phyloP scores from a whole-genome alignment of 352 stramenopile species.

The Pythium phragmiticola region DNA sequence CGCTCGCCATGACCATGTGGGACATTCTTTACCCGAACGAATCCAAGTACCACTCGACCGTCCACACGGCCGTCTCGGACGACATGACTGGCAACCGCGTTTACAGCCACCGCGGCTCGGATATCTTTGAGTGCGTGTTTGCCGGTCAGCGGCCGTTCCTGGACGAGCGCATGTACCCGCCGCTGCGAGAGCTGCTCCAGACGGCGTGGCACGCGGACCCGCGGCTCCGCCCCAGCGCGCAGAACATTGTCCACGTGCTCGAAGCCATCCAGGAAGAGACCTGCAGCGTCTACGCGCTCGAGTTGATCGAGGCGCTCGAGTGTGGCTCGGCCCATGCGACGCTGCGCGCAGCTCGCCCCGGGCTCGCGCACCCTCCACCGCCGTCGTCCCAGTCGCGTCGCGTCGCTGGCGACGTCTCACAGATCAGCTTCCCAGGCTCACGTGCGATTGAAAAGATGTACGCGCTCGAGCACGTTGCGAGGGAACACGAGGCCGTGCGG shows the following conservation, averaged over 20 bases:
- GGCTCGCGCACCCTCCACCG: neutral
- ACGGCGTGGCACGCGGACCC: conserved; percentile 31
- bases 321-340: conserved; percentile 11
- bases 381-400: neutral
- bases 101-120: conserved; percentile 15
- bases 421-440: conserved; percentile 30
- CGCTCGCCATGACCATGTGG: conserved; percentile 54
- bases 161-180: conserved; percentile 21
- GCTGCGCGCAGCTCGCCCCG: neutral
- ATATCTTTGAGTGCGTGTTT: conserved; percentile 35
- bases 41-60: conserved; percentile 33
- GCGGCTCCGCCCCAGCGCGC: conserved; percentile 19
- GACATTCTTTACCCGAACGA: conserved; percentile 39
- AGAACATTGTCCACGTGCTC: conserved; percentile 31
- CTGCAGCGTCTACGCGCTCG: conserved; percentile 24
- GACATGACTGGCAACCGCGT: neutral
- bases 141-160: conserved; percentile 31
- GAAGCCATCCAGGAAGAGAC: conserved; percentile 34
- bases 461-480: conserved; percentile 12
- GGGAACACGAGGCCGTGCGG: conserved; percentile 31
- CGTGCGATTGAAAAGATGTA: conserved; percentile 27
- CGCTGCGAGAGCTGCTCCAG: conserved; percentile 30
- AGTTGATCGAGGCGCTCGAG: conserved; percentile 26
- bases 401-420: neutral
- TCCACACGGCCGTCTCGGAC: neutral